Evolutionary conservation across 169 alveolate species (phyloP).

Genomic region (Plasmodium gonderi): DNA sequence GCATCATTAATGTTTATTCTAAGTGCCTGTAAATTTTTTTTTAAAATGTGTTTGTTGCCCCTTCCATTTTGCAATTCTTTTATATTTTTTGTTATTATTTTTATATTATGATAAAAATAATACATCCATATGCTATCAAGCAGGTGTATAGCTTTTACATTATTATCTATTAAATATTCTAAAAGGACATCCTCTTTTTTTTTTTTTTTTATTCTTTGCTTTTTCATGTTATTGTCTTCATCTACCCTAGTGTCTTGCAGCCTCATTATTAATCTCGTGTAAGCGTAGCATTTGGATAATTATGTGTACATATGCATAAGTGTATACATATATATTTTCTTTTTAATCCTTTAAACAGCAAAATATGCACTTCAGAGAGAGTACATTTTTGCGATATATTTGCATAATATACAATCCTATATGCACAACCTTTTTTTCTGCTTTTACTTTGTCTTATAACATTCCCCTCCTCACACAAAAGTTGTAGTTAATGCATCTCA

Average conservation of each 20-base stretch:
- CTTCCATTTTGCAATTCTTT: not conserved
- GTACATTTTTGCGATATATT: not conserved
- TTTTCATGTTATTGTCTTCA: not conserved
- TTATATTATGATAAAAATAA: constrained; percentile 39
- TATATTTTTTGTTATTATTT: constrained; percentile 30
- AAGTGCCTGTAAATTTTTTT: constrained; percentile 4
- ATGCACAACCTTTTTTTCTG: too few relatives aligned
- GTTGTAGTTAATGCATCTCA: too few relatives aligned
- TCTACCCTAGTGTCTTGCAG: not conserved
- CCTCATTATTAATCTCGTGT: constrained; percentile 15
- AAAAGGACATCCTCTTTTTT: constrained; percentile 28
- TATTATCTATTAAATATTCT: constrained; percentile 15
- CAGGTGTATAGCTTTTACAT: not conserved
- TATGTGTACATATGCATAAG: not conserved
- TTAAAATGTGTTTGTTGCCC: not conserved
- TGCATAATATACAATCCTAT: too few relatives aligned
- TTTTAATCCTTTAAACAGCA: not conserved
- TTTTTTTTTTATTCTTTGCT: constrained; percentile 21
- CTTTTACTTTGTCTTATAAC: too few relatives aligned
- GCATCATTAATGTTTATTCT: constrained; percentile 54
- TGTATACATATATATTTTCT: too few relatives aligned
- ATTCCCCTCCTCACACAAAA: too few relatives aligned
- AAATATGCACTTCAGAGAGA: not conserved
- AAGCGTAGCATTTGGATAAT: not conserved
- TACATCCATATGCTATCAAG: constrained; percentile 45